These are phyloP conservation scores for Pseudogymnoascus sp. DNA, from an alignment of 2,329 filamentous ascomycete species.

Conservation along the genomic window DNA sequence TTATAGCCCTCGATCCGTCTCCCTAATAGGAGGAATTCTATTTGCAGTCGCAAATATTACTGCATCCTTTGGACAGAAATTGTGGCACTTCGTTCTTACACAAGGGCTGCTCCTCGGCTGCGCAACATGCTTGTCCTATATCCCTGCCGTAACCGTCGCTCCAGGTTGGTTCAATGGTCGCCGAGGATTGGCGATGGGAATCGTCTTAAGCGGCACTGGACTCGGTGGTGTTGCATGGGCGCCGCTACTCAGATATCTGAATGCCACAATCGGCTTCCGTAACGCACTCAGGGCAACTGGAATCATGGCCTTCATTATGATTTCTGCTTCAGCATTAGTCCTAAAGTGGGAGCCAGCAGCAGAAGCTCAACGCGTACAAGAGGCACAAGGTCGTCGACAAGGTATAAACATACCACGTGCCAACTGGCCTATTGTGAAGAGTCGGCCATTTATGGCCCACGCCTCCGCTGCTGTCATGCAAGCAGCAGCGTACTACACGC, in stretches of 20 bases:
- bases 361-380: neutral
- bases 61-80: constrained; percentile 27
- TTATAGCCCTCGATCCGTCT: constrained; percentile 27
- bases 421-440: constrained; percentile 28
- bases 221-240: constrained; percentile 31
- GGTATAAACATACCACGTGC: constrained; percentile 24
- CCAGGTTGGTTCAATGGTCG: constrained; percentile 32
- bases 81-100: constrained; percentile 21
- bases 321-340: constrained; percentile 14
- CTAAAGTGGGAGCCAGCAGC: constrained; percentile 13
- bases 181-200: constrained; percentile 32
- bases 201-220: constrained; percentile 31
- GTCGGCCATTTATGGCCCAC: constrained; percentile 31
- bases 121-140: constrained; percentile 32
- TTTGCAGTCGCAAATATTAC: constrained; percentile 27
- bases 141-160: constrained; percentile 31
- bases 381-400: constrained; percentile 3
- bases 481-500: constrained; percentile 32
- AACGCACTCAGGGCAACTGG: constrained; percentile 30
- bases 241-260: constrained; percentile 19
- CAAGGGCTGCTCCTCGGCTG: constrained; percentile 33
- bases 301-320: constrained; percentile 25
- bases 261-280: constrained; percentile 27
- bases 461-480: constrained; percentile 30
- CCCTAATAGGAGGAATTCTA: constrained; percentile 26